Conservation (phyloP, 805 yeast genomes). For the Ogataea angusta region DNA sequence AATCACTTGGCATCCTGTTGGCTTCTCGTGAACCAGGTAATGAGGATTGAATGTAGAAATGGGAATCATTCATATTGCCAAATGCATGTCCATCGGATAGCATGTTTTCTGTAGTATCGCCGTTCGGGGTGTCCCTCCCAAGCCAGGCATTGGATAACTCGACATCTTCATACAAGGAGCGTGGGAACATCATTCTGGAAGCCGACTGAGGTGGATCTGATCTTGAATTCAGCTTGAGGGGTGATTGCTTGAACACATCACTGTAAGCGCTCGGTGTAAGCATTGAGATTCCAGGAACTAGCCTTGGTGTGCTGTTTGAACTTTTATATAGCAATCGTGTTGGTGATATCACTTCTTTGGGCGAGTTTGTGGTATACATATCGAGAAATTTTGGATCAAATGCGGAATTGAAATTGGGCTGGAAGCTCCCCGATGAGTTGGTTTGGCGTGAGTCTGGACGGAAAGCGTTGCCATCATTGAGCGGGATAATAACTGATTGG, state of each 20-base stretch:
- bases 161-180: constrained; percentile 16
- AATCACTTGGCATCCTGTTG: constrained; percentile 12
- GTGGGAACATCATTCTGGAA: constrained; percentile 14
- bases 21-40: constrained; percentile 20
- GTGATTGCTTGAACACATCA: constrained; percentile 16
- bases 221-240: constrained; percentile 13
- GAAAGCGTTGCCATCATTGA: constrained; percentile 10
- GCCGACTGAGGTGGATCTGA: constrained; percentile 12
- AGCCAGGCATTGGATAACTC: constrained; percentile 16
- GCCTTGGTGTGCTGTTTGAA: constrained; percentile 12
- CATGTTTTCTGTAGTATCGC: constrained; percentile 17
- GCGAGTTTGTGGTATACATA: constrained; percentile 12
- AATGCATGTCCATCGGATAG: constrained; percentile 15
- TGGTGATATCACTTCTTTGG: constrained; percentile 19
- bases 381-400: constrained; percentile 18
- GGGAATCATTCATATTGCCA: constrained; percentile 15
- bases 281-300: constrained; percentile 8
- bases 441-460: constrained; percentile 14
- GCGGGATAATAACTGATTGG: constrained; percentile 12
- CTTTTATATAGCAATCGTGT: constrained; percentile 14
- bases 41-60: constrained; percentile 17
- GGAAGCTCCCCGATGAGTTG: constrained; percentile 7
- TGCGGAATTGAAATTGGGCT: constrained; percentile 8
- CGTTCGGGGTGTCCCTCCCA: constrained; percentile 11
- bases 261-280: constrained; percentile 9